A percentile compares a stretch with the other conserved stretches of the same genome.
phyloP scores from a whole-genome alignment of 129 eudicot genomes.

The Chrysanthemum makinoi region DNA sequence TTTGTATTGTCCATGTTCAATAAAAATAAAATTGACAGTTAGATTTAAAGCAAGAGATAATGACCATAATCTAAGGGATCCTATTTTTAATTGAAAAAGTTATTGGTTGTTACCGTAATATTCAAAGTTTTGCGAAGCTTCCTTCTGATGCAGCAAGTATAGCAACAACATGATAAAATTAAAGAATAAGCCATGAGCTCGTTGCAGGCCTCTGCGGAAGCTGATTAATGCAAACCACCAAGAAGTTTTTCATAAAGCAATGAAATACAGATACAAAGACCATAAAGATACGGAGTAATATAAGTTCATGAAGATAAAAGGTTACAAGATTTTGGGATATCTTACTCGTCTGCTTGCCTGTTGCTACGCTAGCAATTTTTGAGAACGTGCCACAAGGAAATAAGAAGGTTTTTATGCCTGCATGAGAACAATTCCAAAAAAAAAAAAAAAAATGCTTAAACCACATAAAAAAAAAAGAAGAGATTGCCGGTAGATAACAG shows the following conservation, averaged over 20 bases:
- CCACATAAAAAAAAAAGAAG: background rate
- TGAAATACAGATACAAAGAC: background rate
- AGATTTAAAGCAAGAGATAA: background rate
- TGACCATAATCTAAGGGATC: too few relatives aligned
- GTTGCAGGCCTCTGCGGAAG: constrained; percentile 67
- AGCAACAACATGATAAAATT: constrained; percentile 80
- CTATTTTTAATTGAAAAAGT: background rate
- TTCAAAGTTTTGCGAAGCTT: constrained; percentile 69
- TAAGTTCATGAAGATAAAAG: constrained; percentile 3
- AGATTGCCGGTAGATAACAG: background rate
- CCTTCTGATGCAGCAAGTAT: constrained; percentile 69
- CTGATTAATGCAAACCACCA: constrained; percentile 43
- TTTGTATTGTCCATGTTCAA: background rate
- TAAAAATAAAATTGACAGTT: background rate
- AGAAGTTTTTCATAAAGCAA: background rate
- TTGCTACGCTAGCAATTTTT: constrained; percentile 16
- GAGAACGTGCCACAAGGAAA: constrained; percentile 23
- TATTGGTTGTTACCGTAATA: constrained; percentile 43
- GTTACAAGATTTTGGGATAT: constrained; percentile 8
- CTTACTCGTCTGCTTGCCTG: constrained; percentile 19
- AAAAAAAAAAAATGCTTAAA: background rate
- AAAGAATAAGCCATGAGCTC: constrained; percentile 83
- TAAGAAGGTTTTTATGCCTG: constrained; percentile 52
- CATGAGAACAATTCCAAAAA: constrained; percentile 11
- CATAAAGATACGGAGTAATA: background rate